phyloP scores from a whole-genome alignment of 352 stramenopile species.

The Phytophthora melonis region DNA sequence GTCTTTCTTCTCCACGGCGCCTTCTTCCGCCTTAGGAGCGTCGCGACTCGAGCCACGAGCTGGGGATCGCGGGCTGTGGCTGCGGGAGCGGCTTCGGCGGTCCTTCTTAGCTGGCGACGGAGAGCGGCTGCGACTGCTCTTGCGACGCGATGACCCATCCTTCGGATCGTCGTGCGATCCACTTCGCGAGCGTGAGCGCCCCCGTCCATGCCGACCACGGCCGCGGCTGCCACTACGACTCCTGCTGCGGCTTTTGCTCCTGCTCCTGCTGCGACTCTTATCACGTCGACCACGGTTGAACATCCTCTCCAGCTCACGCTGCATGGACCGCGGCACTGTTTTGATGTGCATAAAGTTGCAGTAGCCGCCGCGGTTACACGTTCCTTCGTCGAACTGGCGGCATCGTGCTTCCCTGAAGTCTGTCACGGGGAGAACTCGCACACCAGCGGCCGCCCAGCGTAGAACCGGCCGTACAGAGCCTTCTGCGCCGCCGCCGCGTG shows the following conservation, averaged over 20 bases:
- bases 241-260: conserved; percentile 57
- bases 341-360: conserved; percentile 99
- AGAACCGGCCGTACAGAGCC: conserved; percentile 97
- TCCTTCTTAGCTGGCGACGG: conserved; percentile 53
- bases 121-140: conserved; percentile 58
- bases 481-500: conserved; percentile 97
- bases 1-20: conserved; percentile 38
- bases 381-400: conserved; percentile 98
- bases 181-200: conserved; percentile 58
- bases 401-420: conserved; percentile 99
- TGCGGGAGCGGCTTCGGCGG: conserved; percentile 65
- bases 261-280: conserved; percentile 60
- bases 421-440: conserved; percentile 99
- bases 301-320: conserved; percentile 86
- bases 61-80: conserved; percentile 46
- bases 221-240: conserved; percentile 55
- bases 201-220: conserved; percentile 34
- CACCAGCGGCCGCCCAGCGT: conserved; percentile 95
- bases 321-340: conserved; percentile 86
- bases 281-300: conserved; percentile 73
- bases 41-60: conserved; percentile 25
- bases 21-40: conserved; percentile 14
- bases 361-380: conserved; percentile 97
- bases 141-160: conserved; percentile 47
- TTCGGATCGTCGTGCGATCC: conserved; percentile 58